Percentiles rank a stretch among this genome's conserved stretches.
Evolutionary conservation across 306 rosid genomes (phyloP).

Genomic region (Purshia tridentata): DNA sequence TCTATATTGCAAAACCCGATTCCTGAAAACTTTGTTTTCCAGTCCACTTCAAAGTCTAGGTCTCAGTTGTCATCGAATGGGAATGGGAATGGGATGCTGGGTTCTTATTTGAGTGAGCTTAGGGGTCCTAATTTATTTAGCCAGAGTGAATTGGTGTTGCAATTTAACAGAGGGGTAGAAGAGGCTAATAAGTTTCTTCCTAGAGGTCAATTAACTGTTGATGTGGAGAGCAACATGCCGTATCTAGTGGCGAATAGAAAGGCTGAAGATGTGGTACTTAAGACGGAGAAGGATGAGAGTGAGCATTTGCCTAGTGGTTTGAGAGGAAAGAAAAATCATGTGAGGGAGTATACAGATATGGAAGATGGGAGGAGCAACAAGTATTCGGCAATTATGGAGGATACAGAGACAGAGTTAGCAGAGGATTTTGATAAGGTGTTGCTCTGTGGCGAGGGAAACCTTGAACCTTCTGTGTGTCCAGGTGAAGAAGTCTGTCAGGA

Average conservation of each 20-base stretch:
- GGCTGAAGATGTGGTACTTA: conserved; percentile 24
- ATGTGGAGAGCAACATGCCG: conserved; percentile 26
- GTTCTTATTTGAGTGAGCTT: conserved; percentile 31
- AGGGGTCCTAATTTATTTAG: conserved; percentile 26
- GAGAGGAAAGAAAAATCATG: conserved; percentile 51
- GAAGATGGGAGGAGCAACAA: conserved; percentile 58
- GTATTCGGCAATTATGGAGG: conserved; percentile 44
- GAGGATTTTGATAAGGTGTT: conserved; percentile 56
- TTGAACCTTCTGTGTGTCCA: background rate
- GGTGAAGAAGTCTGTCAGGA: conserved; percentile 17
- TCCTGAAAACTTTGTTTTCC: conserved; percentile 48
- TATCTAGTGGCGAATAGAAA: conserved; percentile 16
- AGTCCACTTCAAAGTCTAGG: conserved; percentile 32
- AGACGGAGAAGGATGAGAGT: conserved; percentile 36
- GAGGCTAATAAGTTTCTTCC: conserved; percentile 69
- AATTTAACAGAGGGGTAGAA: conserved; percentile 59
- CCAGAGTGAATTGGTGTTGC: conserved; percentile 50
- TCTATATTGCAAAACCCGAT: conserved; percentile 33
- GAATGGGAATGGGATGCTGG: conserved; percentile 26
- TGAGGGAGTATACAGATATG: conserved; percentile 39
- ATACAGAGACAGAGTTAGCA: conserved; percentile 38
- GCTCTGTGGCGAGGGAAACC: conserved; percentile 24
- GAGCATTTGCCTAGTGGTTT: conserved; percentile 25
- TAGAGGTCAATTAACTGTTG: conserved; percentile 36
- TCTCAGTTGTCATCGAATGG: conserved; percentile 27